Conservation (phyloP, 306 rosid genomes). For the Citrullus colocynthis region DNA sequence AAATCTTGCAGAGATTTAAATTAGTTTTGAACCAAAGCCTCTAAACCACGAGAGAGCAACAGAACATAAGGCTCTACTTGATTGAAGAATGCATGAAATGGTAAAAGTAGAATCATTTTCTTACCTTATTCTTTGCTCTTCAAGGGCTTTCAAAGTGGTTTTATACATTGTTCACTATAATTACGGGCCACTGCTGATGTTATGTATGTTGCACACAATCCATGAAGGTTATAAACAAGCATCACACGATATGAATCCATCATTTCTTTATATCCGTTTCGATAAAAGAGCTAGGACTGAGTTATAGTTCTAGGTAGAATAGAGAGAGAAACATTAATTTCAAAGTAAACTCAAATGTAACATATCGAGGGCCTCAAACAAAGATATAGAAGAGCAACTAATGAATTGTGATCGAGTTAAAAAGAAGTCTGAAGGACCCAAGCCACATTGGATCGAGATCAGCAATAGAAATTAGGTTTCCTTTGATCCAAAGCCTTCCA, state of each 20-base stretch:
- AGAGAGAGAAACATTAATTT: background rate
- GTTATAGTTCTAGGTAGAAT: background rate
- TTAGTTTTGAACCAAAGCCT: conserved; percentile 94
- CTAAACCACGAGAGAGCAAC: conserved; percentile 27
- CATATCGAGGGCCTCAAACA: background rate
- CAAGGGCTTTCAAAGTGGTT: conserved; percentile 85
- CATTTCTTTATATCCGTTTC: conserved; percentile 36
- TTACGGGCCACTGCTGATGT: conserved; percentile 85
- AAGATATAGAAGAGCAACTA: background rate
- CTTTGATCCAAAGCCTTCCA: background rate
- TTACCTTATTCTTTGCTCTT: conserved; percentile 47
- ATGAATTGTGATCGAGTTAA: background rate
- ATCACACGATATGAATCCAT: conserved; percentile 92
- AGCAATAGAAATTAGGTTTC: background rate
- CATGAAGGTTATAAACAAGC: conserved; percentile 18
- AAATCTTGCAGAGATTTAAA: conserved; percentile 94
- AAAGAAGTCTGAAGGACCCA: background rate
- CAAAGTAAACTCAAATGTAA: background rate
- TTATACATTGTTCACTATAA: conserved; percentile 91
- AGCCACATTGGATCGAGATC: background rate
- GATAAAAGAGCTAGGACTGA: background rate
- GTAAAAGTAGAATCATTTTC: background rate
- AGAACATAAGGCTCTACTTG: background rate
- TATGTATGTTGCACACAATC: conserved; percentile 32
- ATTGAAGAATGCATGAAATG: background rate